Evolutionary conservation across 768 basidiomycete genomes (phyloP).

Genomic region (Russula vinacea): DNA sequence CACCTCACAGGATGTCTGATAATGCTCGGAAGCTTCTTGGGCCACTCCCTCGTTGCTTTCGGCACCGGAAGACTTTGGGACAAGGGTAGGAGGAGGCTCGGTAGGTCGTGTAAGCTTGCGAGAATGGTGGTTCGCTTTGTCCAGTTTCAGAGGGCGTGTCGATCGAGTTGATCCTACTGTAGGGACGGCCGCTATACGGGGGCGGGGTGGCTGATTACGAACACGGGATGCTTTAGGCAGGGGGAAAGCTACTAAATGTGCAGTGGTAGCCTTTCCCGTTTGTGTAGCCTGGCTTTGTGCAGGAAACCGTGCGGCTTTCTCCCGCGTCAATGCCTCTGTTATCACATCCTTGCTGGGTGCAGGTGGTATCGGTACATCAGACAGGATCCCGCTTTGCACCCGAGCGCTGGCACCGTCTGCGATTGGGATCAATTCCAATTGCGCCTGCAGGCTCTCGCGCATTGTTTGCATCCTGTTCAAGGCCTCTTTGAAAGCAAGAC

Average conservation of each 20-base stretch:
- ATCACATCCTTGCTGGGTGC: slow-evolving; percentile 27
- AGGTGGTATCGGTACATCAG: slow-evolving; percentile 16
- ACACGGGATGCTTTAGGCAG: slow-evolving; percentile 18
- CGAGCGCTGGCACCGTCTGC: slow-evolving; percentile 20
- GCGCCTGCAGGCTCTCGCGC: slow-evolving; percentile 28
- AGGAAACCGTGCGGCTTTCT: slow-evolving; percentile 22
- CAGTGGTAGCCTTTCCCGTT: slow-evolving; percentile 6
- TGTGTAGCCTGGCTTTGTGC: slow-evolving; percentile 12
- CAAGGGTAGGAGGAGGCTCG: background rate
- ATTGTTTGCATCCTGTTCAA: slow-evolving; percentile 27
- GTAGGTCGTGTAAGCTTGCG: background rate
- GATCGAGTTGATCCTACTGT: slow-evolving; percentile 1
- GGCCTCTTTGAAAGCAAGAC: slow-evolving; percentile 17
- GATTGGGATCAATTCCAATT: slow-evolving; percentile 7
- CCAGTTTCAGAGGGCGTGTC: slow-evolving; percentile 14
- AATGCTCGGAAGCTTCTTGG: slow-evolving; percentile 5
- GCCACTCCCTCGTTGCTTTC: slow-evolving; percentile 21
- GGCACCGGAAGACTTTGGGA: slow-evolving; percentile 9
- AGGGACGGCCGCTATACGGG: slow-evolving; percentile 3
- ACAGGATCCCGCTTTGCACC: slow-evolving; percentile 10
- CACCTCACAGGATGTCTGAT: slow-evolving; percentile 10
- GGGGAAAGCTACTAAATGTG: slow-evolving; percentile 17
- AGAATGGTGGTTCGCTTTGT: slow-evolving; percentile 3
- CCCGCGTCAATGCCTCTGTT: slow-evolving; percentile 8
- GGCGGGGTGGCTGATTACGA: slow-evolving; percentile 15